Evolutionary conservation across 202 grass and related monocot genomes (phyloP).

Genomic region (Cymbopogon flexuosus): DNA sequence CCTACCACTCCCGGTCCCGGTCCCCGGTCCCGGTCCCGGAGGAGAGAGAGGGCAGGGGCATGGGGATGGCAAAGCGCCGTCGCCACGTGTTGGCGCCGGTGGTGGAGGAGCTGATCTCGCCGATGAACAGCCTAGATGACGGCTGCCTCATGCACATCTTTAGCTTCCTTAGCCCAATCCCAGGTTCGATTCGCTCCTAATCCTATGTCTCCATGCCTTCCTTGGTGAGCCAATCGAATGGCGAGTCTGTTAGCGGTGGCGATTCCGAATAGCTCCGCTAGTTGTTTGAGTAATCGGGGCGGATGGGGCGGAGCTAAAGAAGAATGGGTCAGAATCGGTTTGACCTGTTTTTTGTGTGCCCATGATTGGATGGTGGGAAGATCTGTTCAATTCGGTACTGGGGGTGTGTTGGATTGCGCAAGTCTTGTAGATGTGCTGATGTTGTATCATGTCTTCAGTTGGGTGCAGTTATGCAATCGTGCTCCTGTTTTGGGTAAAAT

Average conservation of each 20-base stretch:
- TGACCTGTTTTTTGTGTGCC: slow-evolving; percentile 9
- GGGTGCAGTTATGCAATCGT: neutral
- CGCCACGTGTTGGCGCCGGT: slow-evolving; percentile 13
- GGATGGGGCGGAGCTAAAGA: neutral
- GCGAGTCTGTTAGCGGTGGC: no score
- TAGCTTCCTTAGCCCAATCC: slow-evolving; percentile 87
- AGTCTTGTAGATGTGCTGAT: neutral
- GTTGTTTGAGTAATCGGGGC: neutral
- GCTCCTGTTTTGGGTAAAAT: neutral
- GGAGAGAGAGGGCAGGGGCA: neutral
- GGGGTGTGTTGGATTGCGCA: neutral
- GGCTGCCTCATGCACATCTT: slow-evolving; percentile 98
- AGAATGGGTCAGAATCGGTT: neutral
- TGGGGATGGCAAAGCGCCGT: slow-evolving; percentile 36
- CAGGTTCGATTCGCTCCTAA: slow-evolving; percentile 49
- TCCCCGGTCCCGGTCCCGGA: neutral
- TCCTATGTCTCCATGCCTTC: neutral
- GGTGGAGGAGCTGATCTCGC: slow-evolving; percentile 29
- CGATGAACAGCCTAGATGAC: slow-evolving; percentile 65
- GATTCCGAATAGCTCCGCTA: no score
- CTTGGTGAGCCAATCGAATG: neutral
- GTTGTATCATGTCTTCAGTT: neutral
- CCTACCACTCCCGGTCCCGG: neutral
- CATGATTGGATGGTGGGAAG: neutral
- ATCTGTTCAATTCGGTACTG: neutral